Evolutionary conservation across 2,329 filamentous ascomycete species (phyloP).

Genomic region (Mariannaea sp.): DNA sequence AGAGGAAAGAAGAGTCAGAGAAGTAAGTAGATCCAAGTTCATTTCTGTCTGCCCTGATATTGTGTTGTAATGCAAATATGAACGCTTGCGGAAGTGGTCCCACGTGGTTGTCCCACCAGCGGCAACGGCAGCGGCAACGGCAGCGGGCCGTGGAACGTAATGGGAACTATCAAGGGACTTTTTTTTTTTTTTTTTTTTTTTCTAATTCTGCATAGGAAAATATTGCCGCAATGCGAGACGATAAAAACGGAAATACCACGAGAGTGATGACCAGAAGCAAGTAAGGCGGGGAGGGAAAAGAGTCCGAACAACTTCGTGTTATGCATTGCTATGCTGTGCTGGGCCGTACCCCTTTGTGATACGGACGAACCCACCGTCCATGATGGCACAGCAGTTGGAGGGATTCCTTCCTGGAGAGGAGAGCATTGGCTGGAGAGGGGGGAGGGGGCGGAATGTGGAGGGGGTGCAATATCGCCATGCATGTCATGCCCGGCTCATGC

Average conservation of each 20-base stretch:
- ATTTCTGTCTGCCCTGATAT: no score
- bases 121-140: not conserved
- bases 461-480: no score
- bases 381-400: not conserved
- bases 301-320: not conserved
- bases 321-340: not conserved
- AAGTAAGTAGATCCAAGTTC: no score
- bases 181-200: no score
- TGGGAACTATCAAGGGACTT: no score
- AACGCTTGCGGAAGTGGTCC: not conserved
- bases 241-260: slow-evolving; percentile 7
- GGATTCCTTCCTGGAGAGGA: slow-evolving; percentile 1
- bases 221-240: not conserved
- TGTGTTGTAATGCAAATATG: not conserved
- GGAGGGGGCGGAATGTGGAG: no score
- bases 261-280: not conserved
- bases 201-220: no score
- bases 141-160: not conserved
- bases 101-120: slow-evolving; percentile 11
- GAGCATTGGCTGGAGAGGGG: not conserved
- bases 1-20: no score
- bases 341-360: slow-evolving; percentile 6
- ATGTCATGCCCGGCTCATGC: no score
- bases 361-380: not conserved
- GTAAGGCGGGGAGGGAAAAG: not conserved